Percentiles rank a stretch among this genome's conserved stretches.
Evolutionary conservation across 169 alveolate genomes (phyloP).

Genomic region (Plasmodium gaboni): DNA sequence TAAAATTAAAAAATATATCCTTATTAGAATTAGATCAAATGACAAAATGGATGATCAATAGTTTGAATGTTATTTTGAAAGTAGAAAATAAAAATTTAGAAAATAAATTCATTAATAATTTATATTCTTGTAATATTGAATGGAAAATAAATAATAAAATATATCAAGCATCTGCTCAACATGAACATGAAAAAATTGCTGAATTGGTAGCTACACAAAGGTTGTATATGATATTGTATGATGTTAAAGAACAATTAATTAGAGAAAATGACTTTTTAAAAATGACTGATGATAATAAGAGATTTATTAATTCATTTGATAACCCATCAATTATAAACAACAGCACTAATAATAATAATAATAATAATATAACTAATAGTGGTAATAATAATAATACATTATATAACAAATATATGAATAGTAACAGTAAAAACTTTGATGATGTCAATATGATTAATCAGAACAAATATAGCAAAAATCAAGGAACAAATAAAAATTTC

Average conservation of each 20-base stretch:
- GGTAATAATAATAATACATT: neutral
- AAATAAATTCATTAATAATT: constrained; percentile 36
- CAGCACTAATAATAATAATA: neutral
- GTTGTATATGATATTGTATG: constrained; percentile 47
- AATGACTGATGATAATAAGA: constrained; percentile 13
- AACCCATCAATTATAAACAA: neutral
- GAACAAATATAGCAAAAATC: neutral
- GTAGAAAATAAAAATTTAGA: constrained; percentile 66
- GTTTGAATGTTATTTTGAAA: constrained; percentile 57
- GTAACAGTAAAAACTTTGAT: constrained; percentile 7
- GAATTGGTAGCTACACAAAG: constrained; percentile 69
- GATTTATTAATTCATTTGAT: neutral
- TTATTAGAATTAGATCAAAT: constrained; percentile 74
- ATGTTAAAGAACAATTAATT: constrained; percentile 54
- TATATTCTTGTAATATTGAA: constrained; percentile 55
- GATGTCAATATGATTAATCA: neutral
- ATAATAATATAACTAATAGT: neutral
- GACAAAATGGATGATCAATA: constrained; percentile 76
- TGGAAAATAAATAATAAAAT: constrained; percentile 73
- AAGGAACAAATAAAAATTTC: constrained; percentile 11
- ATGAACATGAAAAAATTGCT: constrained; percentile 61
- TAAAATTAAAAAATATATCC: constrained; percentile 72
- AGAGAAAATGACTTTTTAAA: constrained; percentile 35
- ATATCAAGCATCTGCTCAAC: constrained; percentile 55
- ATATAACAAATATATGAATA: constrained; percentile 22